Conservation (phyloP, 108 stramenopile species). For the Fistulifera pelliculosa region DNA sequence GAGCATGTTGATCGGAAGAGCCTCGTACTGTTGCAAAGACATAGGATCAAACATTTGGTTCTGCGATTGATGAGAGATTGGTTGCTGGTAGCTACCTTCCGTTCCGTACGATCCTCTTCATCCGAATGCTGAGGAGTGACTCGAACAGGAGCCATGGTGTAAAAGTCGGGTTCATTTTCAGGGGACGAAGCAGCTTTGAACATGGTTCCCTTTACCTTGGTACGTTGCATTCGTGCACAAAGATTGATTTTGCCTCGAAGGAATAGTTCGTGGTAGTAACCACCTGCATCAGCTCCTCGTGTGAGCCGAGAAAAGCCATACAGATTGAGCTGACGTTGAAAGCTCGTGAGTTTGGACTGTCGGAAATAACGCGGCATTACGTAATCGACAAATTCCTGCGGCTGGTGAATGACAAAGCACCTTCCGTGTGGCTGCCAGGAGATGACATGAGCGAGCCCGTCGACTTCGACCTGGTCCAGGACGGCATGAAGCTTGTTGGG, state of each 20-base stretch:
- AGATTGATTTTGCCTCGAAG: slow-evolving; percentile 44
- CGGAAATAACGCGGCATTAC: slow-evolving; percentile 62
- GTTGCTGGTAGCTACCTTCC: neutral
- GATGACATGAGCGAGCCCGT: slow-evolving; percentile 43
- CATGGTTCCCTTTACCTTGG: slow-evolving; percentile 70
- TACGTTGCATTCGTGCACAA: slow-evolving; percentile 35
- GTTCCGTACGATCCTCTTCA: slow-evolving; percentile 6
- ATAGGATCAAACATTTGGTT: neutral
- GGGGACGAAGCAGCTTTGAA: slow-evolving; percentile 49
- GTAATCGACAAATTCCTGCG: slow-evolving; percentile 44
- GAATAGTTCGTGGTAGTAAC: slow-evolving; percentile 58
- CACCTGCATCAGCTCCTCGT: slow-evolving; percentile 37
- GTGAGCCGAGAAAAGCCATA: slow-evolving; percentile 49
- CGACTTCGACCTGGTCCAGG: slow-evolving; percentile 47
- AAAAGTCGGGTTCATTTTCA: slow-evolving; percentile 61
- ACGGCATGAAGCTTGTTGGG: slow-evolving; percentile 60
- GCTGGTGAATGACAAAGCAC: slow-evolving; percentile 68
- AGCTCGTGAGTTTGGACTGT: slow-evolving; percentile 63
- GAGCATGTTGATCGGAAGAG: neutral
- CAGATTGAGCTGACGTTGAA: slow-evolving; percentile 75
- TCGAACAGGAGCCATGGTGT: slow-evolving; percentile 40
- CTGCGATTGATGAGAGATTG: neutral
- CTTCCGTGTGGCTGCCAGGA: slow-evolving; percentile 78
- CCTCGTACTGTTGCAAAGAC: neutral
- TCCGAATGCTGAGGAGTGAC: slow-evolving; percentile 8